A percentile compares a stretch with the other conserved stretches of the same genome.
phyloP scores from a whole-genome alignment of 768 basidiomycete species.

The Kwoniella sp. region DNA sequence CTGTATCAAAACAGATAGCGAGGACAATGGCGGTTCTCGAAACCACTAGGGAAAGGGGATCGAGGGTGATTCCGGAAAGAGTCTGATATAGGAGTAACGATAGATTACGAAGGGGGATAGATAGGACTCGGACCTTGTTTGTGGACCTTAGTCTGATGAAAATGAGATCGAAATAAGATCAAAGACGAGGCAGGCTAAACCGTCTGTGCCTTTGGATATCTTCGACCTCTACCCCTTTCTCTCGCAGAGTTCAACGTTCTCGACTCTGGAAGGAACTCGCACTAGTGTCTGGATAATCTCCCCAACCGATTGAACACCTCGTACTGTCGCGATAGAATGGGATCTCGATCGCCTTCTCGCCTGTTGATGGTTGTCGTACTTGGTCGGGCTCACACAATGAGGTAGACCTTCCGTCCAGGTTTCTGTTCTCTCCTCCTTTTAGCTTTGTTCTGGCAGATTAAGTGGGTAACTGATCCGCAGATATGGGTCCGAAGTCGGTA shows the following conservation, averaged over 20 bases:
- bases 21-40: background rate
- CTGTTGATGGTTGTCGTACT: too few species aligned
- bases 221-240: background rate
- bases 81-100: background rate
- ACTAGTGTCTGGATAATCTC: background rate
- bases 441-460: too few species aligned
- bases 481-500: background rate
- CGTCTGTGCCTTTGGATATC: background rate
- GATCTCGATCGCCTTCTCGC: background rate
- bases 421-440: background rate
- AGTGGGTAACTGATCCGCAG: background rate
- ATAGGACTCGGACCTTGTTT: background rate
- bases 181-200: slow-evolving; percentile 1
- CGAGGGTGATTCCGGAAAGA: background rate
- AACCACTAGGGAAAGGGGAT: background rate
- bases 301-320: background rate
- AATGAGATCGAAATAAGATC: background rate
- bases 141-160: background rate
- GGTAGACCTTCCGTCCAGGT: background rate
- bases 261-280: background rate
- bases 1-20: background rate
- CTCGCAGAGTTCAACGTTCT: background rate
- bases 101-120: background rate
- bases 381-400: background rate
- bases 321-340: background rate